Evolutionary conservation across 306 rosid genomes (phyloP).

Genomic region (Cicer judaicum): DNA sequence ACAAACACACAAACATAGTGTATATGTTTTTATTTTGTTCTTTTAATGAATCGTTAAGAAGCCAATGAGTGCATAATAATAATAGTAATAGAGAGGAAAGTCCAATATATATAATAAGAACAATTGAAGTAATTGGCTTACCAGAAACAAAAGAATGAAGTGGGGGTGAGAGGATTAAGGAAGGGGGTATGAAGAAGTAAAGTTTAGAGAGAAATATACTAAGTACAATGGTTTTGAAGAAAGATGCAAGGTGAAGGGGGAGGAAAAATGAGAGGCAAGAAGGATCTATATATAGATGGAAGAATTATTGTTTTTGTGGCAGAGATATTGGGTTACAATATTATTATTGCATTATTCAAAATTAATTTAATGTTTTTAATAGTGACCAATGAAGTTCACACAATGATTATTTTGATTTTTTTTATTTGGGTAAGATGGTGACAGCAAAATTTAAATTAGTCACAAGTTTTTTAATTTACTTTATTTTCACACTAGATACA

Average conservation of each 20-base stretch:
- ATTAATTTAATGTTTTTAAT: not conserved
- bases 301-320: slow-evolving; percentile 23
- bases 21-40: not conserved
- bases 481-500: slow-evolving; percentile 8
- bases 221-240: slow-evolving; percentile 34
- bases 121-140: slow-evolving; percentile 39
- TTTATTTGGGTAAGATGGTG: slow-evolving; percentile 22
- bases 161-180: not conserved
- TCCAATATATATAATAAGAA: slow-evolving; percentile 42
- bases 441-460: not conserved
- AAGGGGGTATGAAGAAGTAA: slow-evolving; percentile 39
- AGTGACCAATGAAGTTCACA: slow-evolving; percentile 12
- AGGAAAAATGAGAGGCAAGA: slow-evolving; percentile 55
- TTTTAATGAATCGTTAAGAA: not conserved
- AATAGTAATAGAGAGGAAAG: slow-evolving; percentile 1
- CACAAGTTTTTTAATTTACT: not conserved
- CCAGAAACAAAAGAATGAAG: slow-evolving; percentile 45
- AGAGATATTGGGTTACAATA: slow-evolving; percentile 34
- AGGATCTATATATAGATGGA: slow-evolving; percentile 64
- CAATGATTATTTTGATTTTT: slow-evolving; percentile 18
- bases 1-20: not conserved
- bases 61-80: not conserved
- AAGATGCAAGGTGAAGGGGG: slow-evolving; percentile 50
- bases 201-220: slow-evolving; percentile 37
- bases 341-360: slow-evolving; percentile 19